These are phyloP conservation scores for Metarhizium album DNA, from an alignment of 2,329 filamentous ascomycete genomes.

Conservation along the genomic window DNA sequence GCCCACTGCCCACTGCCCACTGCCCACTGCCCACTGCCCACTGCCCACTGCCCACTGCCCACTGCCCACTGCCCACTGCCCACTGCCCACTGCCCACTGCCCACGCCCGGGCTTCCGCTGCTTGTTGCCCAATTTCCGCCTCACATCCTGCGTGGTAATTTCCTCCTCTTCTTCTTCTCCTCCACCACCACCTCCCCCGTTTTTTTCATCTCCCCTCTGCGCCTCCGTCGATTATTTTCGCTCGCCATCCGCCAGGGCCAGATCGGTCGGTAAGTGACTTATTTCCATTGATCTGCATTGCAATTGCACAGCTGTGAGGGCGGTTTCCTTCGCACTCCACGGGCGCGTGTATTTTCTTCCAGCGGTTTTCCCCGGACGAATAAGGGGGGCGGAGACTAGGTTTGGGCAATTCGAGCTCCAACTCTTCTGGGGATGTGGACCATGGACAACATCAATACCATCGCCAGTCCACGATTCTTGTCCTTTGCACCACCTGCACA, in stretches of 20 bases:
- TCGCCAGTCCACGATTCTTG: background rate
- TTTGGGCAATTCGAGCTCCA: background rate
- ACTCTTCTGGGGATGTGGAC: background rate
- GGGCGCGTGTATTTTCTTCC: background rate
- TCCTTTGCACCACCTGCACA: background rate
- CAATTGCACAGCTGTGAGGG: background rate
- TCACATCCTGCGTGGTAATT: background rate
- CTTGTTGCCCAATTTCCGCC: background rate
- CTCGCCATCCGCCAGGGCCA: background rate
- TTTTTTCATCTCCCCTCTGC: background rate
- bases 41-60: too few species aligned
- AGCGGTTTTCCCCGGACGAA: background rate
- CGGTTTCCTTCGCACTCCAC: background rate
- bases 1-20: too few species aligned
- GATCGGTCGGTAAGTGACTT: conserved; percentile 4
- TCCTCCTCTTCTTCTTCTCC: conserved; percentile 1
- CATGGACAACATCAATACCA: background rate
- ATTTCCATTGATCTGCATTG: background rate
- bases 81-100: background rate
- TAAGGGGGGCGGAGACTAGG: background rate
- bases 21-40: too few species aligned
- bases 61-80: too few species aligned
- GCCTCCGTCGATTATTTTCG: conserved; percentile 2
- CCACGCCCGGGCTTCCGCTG: too few species aligned
- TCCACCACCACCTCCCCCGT: too few species aligned